A percentile compares a stretch with the other conserved stretches of the same genome.
Conservation (phyloP, 257 asterid species). For the Ajuga chamaepitys region DNA sequence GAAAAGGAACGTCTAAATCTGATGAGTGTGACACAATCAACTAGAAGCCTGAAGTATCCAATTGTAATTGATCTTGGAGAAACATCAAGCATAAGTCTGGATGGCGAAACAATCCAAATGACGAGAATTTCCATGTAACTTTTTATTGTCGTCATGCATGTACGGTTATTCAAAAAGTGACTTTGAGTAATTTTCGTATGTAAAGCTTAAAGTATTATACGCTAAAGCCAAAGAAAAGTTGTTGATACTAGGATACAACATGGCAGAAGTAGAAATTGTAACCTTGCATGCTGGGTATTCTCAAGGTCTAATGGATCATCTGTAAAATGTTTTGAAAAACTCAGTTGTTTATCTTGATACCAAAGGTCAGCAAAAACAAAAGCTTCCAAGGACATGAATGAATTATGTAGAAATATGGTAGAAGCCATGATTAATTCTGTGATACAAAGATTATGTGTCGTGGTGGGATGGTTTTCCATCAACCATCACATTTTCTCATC, state of each 20-base stretch:
- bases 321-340: too few relatives aligned
- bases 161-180: not conserved
- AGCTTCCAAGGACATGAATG: conserved; percentile 4
- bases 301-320: too few relatives aligned
- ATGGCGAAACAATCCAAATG: not conserved
- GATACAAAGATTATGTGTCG: not conserved
- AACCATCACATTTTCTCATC: not conserved
- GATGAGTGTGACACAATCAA: too few relatives aligned
- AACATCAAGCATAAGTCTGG: not conserved
- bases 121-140: not conserved
- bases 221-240: conserved; percentile 11
- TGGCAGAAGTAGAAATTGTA: conserved; percentile 9
- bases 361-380: not conserved
- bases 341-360: too few relatives aligned
- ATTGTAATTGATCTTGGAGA: not conserved
- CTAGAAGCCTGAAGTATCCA: too few relatives aligned
- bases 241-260: conserved; percentile 7
- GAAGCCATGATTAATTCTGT: not conserved
- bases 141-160: too few relatives aligned
- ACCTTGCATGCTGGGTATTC: too few relatives aligned
- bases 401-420: not conserved
- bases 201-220: too few relatives aligned
- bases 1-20: too few relatives aligned
- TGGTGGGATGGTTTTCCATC: conserved; percentile 17
- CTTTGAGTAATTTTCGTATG: conserved; percentile 1